phyloP scores from a whole-genome alignment of 2,329 filamentous ascomycete species.

The Monilinia fructigena region DNA sequence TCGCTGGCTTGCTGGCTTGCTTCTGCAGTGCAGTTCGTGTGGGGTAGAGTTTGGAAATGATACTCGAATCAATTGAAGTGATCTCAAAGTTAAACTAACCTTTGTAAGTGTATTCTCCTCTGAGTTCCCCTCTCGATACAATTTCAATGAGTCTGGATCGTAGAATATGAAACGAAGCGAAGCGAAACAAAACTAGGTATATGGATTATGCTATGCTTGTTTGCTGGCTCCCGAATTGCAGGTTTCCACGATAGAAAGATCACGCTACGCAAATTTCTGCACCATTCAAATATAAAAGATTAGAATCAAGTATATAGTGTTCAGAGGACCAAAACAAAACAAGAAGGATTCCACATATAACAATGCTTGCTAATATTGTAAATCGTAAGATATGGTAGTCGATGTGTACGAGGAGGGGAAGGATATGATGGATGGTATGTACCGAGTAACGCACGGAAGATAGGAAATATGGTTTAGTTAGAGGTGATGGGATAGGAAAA shows the following conservation, averaged over 20 bases:
- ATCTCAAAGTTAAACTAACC: slow-evolving; percentile 17
- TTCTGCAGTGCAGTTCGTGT: slow-evolving; percentile 15
- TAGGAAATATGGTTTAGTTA: slow-evolving; percentile 12
- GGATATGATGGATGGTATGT: neutral
- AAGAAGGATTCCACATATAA: neutral
- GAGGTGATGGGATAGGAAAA: slow-evolving; percentile 12
- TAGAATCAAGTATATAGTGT: slow-evolving; percentile 8
- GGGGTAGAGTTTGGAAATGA: slow-evolving; percentile 15
- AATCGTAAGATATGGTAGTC: slow-evolving; percentile 6
- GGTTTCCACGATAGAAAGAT: slow-evolving; percentile 17
- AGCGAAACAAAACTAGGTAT: neutral
- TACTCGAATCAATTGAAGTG: slow-evolving; percentile 12
- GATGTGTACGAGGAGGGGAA: neutral
- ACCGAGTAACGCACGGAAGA: slow-evolving; percentile 11
- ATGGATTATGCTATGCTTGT: neutral
- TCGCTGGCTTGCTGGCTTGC: slow-evolving; percentile 18
- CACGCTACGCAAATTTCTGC: slow-evolving; percentile 20
- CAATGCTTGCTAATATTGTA: slow-evolving; percentile 3
- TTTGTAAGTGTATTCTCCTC: slow-evolving; percentile 18
- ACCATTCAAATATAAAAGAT: slow-evolving; percentile 14
- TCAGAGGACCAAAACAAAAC: neutral
- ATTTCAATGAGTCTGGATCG: slow-evolving; percentile 14
- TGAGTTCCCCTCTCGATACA: slow-evolving; percentile 13
- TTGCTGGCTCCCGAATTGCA: slow-evolving; percentile 12
- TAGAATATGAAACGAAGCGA: neutral